Percentiles rank a stretch among this genome's conserved stretches.
These are phyloP conservation scores for Nematocida sp. DNA, from an alignment of 371 early-diverging fungal genomes.

Conservation along the genomic window DNA sequence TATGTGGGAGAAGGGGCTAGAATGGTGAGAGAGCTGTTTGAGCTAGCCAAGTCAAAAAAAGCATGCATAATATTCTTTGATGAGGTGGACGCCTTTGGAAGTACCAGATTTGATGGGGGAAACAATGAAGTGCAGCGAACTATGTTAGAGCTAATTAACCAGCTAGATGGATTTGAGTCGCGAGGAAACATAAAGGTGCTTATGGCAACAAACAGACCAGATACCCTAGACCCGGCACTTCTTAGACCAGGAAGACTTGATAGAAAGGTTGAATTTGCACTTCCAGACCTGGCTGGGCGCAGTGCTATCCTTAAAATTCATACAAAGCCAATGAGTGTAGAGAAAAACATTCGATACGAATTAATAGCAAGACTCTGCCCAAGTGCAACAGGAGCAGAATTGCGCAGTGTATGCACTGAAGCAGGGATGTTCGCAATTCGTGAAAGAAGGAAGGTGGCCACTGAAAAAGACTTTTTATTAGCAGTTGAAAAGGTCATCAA, in stretches of 20 bases:
- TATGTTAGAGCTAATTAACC: conserved; percentile 98
- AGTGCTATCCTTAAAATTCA: conserved; percentile 97
- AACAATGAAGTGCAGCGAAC: conserved; percentile 99
- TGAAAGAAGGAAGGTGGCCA: conserved; percentile 92
- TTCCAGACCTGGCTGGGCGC: conserved; percentile 87
- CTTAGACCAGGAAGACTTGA: conserved; percentile 97
- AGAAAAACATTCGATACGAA: conserved; percentile 89
- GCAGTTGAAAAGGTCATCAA: conserved; percentile 99
- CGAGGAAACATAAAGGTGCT: conserved; percentile 98
- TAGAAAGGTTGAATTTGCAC: conserved; percentile 94
- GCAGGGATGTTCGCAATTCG: conserved; percentile 99
- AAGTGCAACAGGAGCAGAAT: conserved; percentile 91
- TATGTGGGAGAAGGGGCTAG: conserved; percentile 98
- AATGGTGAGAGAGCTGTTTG: conserved; percentile 98
- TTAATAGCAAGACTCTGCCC: conserved; percentile 96
- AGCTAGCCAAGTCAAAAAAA: conserved; percentile 94
- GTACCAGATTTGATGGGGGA: conserved; percentile 87
- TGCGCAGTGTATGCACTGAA: conserved; percentile 96
- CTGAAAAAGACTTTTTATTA: conserved; percentile 97
- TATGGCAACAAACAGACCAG: conserved; percentile 96
- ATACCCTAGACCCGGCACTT: conserved; percentile 96
- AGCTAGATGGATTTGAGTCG: conserved; percentile 98
- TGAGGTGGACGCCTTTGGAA: conserved; percentile 99
- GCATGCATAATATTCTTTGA: conserved; percentile 99
- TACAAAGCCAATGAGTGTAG: conserved; percentile 92